Evolutionary conservation across 23 red algal species (phyloP).

Genomic region (Cyanidiococcus yangmingshanensis): DNA sequence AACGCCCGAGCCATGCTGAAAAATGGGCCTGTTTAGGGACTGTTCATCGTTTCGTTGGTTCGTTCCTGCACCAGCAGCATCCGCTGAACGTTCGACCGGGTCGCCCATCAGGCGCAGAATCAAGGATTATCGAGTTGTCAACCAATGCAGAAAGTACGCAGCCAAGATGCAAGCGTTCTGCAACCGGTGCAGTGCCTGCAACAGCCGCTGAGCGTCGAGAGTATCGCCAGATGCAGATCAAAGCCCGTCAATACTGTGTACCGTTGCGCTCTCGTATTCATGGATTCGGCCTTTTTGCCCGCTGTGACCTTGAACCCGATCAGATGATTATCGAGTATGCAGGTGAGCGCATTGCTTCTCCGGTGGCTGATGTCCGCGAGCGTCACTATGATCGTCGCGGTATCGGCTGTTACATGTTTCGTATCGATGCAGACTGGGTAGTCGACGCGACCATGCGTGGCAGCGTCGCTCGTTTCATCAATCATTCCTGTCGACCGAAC

Average conservation of each 20-base stretch:
- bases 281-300: constrained; percentile 66
- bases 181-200: background rate
- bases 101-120: no score
- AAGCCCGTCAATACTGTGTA: background rate
- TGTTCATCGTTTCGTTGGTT: background rate
- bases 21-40: background rate
- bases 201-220: background rate
- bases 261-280: constrained; percentile 49
- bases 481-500: constrained; percentile 83
- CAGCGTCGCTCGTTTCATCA: constrained; percentile 82
- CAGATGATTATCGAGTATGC: constrained; percentile 85
- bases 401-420: constrained; percentile 95
- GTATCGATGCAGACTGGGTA: constrained; percentile 46
- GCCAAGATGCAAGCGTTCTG: background rate
- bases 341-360: constrained; percentile 60
- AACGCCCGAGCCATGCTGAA: background rate
- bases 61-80: background rate
- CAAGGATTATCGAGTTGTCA: no score
- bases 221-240: constrained; percentile 1
- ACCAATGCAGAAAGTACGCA: no score
- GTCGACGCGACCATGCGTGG: constrained; percentile 77
- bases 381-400: constrained; percentile 35
- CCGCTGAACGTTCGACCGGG: no score
- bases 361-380: constrained; percentile 62
- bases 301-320: constrained; percentile 36